Evolutionary conservation across 228 moss, liverwort and hornwort genomes (phyloP), one percentile per base, ranked within the genome.

Genomic region (Sphagnum magellanicum): DNA sequence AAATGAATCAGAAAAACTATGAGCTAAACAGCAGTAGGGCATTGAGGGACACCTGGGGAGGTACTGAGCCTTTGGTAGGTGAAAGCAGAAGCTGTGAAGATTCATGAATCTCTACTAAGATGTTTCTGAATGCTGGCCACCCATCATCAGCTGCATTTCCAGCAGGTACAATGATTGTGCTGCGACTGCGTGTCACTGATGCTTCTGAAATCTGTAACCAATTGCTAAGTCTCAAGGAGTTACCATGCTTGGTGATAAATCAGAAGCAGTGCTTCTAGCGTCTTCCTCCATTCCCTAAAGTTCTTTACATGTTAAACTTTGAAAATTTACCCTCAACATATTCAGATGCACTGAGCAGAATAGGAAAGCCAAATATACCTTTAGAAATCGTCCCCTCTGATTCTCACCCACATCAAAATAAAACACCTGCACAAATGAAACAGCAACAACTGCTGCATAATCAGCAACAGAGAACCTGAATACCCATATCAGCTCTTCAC

Each of bases 121-220:
- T 82, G 74, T 80, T 82, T 0, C 84, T 78, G 53, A 88, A 88
- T 7, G 82, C 79, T 63, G 79, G 82, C 82, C 84, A 88, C 60
- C 82, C 84, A 61, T 88, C 84, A 62, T 88, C 82, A 53, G 63
- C 63, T 13, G 80, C 78, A 78, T 71, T 80, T 61, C 88, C 80
- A 51, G 80, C 82, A 50, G 82, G 82, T 66, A 88, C 88, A 63
- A 84, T 88, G 74, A 88, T 88, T 49, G 84, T 84, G 75, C 82
- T 88, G 14, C 88, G 84, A 78, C 75, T 88, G 74, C 84, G 79
- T 70, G 88, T 88, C 51, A 88, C 82, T 49, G 88, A 88, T 63
- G 88, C 88, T 79, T 88, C 82, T 0, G 82, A 84, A 8, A 88
- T 82, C 84, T 88, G 60, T 72, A 75, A 5, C 69, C 51, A 60